Percentiles rank a stretch among this genome's conserved stretches.
Conservation (phyloP, 176 grass and related monocot genomes). For the Oryza punctata region DNA sequence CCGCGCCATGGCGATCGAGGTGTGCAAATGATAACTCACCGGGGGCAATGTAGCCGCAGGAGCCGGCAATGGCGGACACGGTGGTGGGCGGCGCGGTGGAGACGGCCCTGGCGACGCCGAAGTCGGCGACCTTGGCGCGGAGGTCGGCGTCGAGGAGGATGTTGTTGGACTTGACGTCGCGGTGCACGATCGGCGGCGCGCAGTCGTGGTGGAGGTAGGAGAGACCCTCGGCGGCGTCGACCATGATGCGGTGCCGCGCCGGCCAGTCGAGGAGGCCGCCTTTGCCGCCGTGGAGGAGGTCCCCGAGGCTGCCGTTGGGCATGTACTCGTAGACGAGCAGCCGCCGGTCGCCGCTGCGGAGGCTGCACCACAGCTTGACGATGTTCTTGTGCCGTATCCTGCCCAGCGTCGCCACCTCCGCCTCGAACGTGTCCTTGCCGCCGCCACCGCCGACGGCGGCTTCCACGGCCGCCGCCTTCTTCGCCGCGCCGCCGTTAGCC, state of each 20-base stretch:
- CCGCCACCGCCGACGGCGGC: no score
- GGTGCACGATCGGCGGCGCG: conserved; percentile 68
- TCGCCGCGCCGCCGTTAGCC: background rate
- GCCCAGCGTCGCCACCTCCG: conserved; percentile 67
- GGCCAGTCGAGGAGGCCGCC: conserved; percentile 59
- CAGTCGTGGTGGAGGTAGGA: conserved; percentile 85
- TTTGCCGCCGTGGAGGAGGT: conserved; percentile 69
- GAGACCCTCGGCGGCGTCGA: conserved; percentile 68
- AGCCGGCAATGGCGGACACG: conserved; percentile 61
- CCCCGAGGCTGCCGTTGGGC: conserved; percentile 79
- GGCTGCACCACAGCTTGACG: conserved; percentile 79
- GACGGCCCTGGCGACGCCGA: conserved; percentile 61
- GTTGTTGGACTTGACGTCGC: conserved; percentile 91
- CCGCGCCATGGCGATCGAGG: background rate
- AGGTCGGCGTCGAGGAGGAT: conserved; percentile 70
- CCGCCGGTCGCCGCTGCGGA: conserved; percentile 49
- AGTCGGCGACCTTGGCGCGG: conserved; percentile 67
- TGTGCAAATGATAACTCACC: conserved; percentile 34
- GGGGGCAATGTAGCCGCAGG: conserved; percentile 84
- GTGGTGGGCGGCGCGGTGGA: conserved; percentile 31
- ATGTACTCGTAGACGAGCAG: conserved; percentile 93
- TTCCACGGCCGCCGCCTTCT: background rate
- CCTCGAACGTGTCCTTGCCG: conserved; percentile 48
- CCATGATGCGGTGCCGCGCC: conserved; percentile 51
- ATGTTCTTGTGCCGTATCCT: conserved; percentile 89